phyloP scores from a whole-genome alignment of 1,284 basidiomycete genomes.

The Heterobasidion parviporum region DNA sequence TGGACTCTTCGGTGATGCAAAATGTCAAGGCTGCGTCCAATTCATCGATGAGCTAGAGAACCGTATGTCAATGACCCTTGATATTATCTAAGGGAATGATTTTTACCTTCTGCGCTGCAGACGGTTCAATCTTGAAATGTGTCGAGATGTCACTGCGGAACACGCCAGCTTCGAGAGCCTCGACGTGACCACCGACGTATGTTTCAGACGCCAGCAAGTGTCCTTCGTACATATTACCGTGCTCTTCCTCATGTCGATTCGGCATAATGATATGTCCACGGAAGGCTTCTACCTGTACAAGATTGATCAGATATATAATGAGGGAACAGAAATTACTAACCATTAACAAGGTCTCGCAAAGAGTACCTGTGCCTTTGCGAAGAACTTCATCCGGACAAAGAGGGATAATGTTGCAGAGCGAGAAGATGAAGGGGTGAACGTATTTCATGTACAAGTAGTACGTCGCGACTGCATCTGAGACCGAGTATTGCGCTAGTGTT shows the following conservation, averaged over 20 bases:
- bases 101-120: conserved; percentile 76
- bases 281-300: conserved; percentile 87
- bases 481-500: conserved; percentile 93
- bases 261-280: conserved; percentile 94
- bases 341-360: conserved; percentile 98
- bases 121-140: conserved; percentile 92
- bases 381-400: conserved; percentile 95
- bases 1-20: conserved; percentile 85
- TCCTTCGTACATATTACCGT: conserved; percentile 92
- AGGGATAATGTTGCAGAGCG: conserved; percentile 98
- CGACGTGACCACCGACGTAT: conserved; percentile 98
- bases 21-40: conserved; percentile 90
- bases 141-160: conserved; percentile 95
- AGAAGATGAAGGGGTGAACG: conserved; percentile 99
- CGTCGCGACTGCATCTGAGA: conserved; percentile 98
- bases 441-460: conserved; percentile 99
- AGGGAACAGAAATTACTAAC: conserved; percentile 35
- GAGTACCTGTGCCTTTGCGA: conserved; percentile 91
- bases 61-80: conserved; percentile 3
- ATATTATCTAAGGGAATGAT: background rate
- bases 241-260: conserved; percentile 90
- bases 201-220: conserved; percentile 96
- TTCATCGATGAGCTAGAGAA: conserved; percentile 79
- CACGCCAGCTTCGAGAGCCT: conserved; percentile 96
- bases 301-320: background rate